A percentile compares a stretch with the other conserved stretches of the same genome.
Evolutionary conservation across 1,284 basidiomycete genomes (phyloP).

Genomic region (Cryptococcus depauperatus): DNA sequence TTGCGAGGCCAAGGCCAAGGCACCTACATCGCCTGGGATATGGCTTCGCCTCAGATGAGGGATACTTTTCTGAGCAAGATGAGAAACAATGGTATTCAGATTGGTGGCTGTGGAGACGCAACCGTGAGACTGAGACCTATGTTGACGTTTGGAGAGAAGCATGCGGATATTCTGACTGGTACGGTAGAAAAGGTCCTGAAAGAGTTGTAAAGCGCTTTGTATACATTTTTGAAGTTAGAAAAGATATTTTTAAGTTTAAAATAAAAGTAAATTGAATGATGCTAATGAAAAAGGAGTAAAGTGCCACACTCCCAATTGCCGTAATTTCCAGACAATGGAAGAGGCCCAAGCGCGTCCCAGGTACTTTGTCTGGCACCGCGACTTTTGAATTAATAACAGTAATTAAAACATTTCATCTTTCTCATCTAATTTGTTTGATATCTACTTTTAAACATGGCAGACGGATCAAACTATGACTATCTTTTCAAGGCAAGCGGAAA

Average conservation of each 20-base stretch:
- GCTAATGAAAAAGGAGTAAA: no score
- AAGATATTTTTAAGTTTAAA: no score
- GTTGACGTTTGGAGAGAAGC: slow-evolving; percentile 48
- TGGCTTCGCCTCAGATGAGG: slow-evolving; percentile 36
- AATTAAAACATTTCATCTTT: no score
- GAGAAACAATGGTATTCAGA: slow-evolving; percentile 30
- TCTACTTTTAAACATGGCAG: no score
- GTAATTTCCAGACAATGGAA: no score
- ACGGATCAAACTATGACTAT: slow-evolving; percentile 87
- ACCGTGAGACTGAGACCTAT: slow-evolving; percentile 49
- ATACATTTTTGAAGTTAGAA: no score
- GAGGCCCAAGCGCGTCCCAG: no score
- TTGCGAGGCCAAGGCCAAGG: slow-evolving; percentile 49
- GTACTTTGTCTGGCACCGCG: no score
- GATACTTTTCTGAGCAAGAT: slow-evolving; percentile 47
- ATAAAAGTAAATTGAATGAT: no score
- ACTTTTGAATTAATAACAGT: no score
- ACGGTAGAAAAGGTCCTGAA: slow-evolving; percentile 17
- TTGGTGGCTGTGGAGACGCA: slow-evolving; percentile 44
- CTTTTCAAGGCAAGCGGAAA: slow-evolving; percentile 90
- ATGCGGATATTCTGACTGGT: slow-evolving; percentile 43
- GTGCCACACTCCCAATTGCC: no score
- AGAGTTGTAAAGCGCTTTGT: slow-evolving; percentile 5
- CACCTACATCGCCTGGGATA: slow-evolving; percentile 51
- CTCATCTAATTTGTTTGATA: no score